Conservation (phyloP, 2,329 filamentous ascomycete species). For the Plectosphaerella sp. region DNA sequence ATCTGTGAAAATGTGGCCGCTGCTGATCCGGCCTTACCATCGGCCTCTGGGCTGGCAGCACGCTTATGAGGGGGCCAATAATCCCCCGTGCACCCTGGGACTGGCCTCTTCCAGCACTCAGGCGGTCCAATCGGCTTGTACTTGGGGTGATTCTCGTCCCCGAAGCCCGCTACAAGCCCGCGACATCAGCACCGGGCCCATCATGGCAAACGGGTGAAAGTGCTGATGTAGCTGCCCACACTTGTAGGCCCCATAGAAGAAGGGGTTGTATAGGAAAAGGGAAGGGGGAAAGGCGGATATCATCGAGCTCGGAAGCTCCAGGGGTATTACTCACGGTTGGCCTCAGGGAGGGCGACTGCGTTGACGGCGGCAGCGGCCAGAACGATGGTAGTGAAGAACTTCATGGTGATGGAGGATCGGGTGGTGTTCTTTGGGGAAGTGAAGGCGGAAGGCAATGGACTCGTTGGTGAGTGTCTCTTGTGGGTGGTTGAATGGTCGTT, state of each 20-base stretch:
- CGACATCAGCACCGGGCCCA: too few species aligned
- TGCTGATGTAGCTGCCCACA: not conserved
- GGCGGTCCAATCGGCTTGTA: too few species aligned
- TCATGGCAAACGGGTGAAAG: conserved; percentile 9
- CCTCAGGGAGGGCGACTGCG: conserved; percentile 20
- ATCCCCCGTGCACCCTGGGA: too few species aligned
- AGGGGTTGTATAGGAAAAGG: too few species aligned
- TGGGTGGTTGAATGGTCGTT: not conserved
- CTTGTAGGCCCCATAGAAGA: too few species aligned
- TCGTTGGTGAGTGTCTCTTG: not conserved
- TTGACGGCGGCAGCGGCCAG: conserved; percentile 15
- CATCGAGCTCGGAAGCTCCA: not conserved
- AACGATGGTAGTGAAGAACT: conserved; percentile 19
- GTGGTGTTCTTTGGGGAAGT: not conserved
- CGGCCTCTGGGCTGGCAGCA: too few species aligned
- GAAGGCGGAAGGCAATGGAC: not conserved
- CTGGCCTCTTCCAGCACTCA: too few species aligned
- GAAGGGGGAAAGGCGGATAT: too few species aligned
- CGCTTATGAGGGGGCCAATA: too few species aligned
- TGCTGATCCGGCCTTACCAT: too few species aligned
- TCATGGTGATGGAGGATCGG: conserved; percentile 17
- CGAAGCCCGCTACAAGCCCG: too few species aligned
- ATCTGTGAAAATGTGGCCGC: conserved; percentile 9
- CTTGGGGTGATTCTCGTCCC: too few species aligned
- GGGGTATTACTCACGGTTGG: conserved; percentile 8